Base-by-base conservation (phyloP, 2,329 filamentous ascomycete genomes). In the Phaeophleospora eucalypticola region DNA sequence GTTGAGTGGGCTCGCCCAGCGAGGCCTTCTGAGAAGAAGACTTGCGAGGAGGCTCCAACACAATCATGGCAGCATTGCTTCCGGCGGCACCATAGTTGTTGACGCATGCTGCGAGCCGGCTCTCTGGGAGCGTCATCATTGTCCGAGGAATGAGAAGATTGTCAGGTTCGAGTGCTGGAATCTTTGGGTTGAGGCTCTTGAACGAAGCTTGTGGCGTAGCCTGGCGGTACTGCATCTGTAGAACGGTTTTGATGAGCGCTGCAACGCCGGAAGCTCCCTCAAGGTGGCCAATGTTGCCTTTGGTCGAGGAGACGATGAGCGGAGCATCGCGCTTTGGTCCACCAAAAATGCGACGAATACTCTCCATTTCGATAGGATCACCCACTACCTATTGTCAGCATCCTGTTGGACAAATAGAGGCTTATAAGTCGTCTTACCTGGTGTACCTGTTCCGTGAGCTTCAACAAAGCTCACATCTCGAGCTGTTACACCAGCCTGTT, bases 31-130 rank as follows among this genome's bases (percentile, higher is more conserved):
- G n/a, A n/a, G n/a, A n/a, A n/a, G n/a, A n/a, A n/a, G n/a, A n/a
- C n/a, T n/a, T n/a, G n/a, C n/a, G n/a, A n/a, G n/a, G n/a, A n/a
- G n/a, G n/a, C n/a, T n/a, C n/a, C n/a, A n/a, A n/a, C n/a, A n/a
- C n/a, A n/a, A 48, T 20, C 18, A 47, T 16, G 15, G 45, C 15
- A 4, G 40, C 40, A 35, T 70, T 69, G 3, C 65, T 65, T 12
- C 68, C 67, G 6, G 64, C 58, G 3, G 67, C 67, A 19, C 59
- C 53, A 43, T 68, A 70, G 45, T 66, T 69, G 55, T 69, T 69
- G 20, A 70, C 32, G 8, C 40, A 27, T 7, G 41, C 44, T 6
- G 29, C 41, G n/a, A 12, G n/a, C 27, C 8, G 27, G 27, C 8
- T 8, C 8, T 8, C n/a, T n/a, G 27, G 27, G 8, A 32, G 8